Evolutionary conservation across 1,284 basidiomycete genomes (phyloP).

Genomic region (Boletellus dicymbophilus): DNA sequence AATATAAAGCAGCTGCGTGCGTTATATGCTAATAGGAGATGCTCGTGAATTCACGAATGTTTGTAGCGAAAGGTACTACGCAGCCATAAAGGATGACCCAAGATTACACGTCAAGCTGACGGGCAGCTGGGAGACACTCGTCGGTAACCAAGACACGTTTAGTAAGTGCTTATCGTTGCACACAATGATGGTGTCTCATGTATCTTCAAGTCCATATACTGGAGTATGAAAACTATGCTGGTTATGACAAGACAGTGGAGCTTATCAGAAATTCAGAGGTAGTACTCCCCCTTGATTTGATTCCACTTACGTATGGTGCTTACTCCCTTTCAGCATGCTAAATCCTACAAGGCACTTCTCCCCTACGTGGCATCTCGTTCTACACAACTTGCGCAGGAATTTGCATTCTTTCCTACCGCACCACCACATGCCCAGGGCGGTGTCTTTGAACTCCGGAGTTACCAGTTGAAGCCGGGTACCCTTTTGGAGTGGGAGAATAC

Average conservation of each 20-base stretch:
- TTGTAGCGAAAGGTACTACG: slow-evolving; percentile 77
- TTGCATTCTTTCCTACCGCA: slow-evolving; percentile 90
- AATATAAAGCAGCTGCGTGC: slow-evolving; percentile 87
- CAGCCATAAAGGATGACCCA: slow-evolving; percentile 70
- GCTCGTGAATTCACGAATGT: slow-evolving; percentile 11
- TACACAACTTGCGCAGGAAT: slow-evolving; percentile 87
- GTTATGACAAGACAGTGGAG: slow-evolving; percentile 72
- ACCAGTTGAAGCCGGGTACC: slow-evolving; percentile 82
- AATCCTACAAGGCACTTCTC: slow-evolving; percentile 67
- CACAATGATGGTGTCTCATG: too few species aligned
- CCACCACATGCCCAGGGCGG: slow-evolving; percentile 87
- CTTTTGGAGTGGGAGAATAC: slow-evolving; percentile 92
- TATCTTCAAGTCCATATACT: slow-evolving; percentile 66
- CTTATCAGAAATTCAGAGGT: slow-evolving; percentile 66
- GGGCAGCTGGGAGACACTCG: slow-evolving; percentile 87
- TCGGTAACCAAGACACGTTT: slow-evolving; percentile 89
- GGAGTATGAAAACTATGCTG: slow-evolving; percentile 89
- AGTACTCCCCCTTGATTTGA: slow-evolving; percentile 15
- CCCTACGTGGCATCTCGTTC: slow-evolving; percentile 73
- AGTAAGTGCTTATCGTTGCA: slow-evolving; percentile 29
- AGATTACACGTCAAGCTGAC: slow-evolving; percentile 83
- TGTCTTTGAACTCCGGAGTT: slow-evolving; percentile 88
- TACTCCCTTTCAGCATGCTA: slow-evolving; percentile 49
- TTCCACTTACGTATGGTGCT: slow-evolving; percentile 3
- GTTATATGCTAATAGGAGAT: slow-evolving; percentile 32